Percentiles rank a stretch among this genome's conserved stretches.
phyloP scores from a whole-genome alignment of 2,329 filamentous ascomycete species.

The Cercospora brassicicola region DNA sequence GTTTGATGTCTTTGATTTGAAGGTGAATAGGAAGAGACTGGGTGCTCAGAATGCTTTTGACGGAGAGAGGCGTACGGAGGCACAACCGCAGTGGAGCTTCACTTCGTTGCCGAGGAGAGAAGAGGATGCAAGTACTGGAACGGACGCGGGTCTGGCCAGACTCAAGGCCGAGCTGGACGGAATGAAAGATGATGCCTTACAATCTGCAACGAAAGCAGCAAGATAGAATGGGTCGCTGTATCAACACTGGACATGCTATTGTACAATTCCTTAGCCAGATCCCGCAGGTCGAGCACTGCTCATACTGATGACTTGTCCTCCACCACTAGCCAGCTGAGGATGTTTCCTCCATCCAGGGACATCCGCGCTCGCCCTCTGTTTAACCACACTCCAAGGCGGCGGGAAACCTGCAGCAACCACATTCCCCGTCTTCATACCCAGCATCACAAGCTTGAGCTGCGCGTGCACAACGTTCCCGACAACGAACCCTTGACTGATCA shows the following conservation, averaged over 20 bases:
- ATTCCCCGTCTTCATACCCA: constrained; percentile 59
- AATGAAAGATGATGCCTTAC: constrained; percentile 11
- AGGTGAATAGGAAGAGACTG: constrained; percentile 47
- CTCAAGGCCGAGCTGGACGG: constrained; percentile 11
- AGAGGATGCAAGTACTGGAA: constrained; percentile 3
- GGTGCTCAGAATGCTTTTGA: constrained; percentile 22
- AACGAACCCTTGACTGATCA: constrained; percentile 78
- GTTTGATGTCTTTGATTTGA: constrained; percentile 55
- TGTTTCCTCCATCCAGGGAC: constrained; percentile 74
- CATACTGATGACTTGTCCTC: constrained; percentile 59
- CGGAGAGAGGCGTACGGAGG: background rate
- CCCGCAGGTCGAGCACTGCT: constrained; percentile 54
- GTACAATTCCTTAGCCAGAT: constrained; percentile 13
- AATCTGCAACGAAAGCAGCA: background rate
- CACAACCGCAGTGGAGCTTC: constrained; percentile 3
- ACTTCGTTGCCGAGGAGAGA: constrained; percentile 1
- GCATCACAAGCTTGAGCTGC: constrained; percentile 75
- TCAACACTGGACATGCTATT: background rate
- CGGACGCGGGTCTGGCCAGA: background rate
- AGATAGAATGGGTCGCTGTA: background rate
- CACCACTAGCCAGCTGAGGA: constrained; percentile 32
- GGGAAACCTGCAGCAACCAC: constrained; percentile 74
- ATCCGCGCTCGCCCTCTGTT: constrained; percentile 58
- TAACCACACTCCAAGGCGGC: constrained; percentile 67
- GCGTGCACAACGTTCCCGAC: constrained; percentile 81